Base-by-base conservation (phyloP, 108 stramenopile species). In the Asterionellopsis glacialis region DNA sequence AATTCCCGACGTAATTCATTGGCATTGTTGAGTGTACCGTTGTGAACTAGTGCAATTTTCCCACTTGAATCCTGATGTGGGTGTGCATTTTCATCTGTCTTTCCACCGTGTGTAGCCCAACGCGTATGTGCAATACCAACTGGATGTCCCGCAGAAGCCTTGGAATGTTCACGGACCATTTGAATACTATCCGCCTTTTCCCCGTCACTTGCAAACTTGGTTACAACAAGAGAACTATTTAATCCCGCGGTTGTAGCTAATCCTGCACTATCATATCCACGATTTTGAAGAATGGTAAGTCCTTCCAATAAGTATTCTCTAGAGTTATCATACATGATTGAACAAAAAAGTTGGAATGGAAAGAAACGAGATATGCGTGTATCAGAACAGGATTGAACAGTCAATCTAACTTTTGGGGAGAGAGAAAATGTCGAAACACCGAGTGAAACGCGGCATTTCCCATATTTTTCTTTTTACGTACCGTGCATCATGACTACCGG, bases 41-140 rank as follows among this genome's bases (percentile, higher is more conserved):
- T 99, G 79, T 99, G 99, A 18, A 97, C 97, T n/a, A 99, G 72
- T 14, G 96, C 96, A 64, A 99, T 86, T 68, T 95, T 90, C 59
- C 95, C 94, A 14, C 91, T 74, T 21, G 75, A 77, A 78, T 97
- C 97, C n/a, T 65, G 73, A 75, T 98, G 99, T 16, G 99, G 98
- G 76, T 99, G 99, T 9, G 98, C 97, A 73, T 99, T 99, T 57
- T 82, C 82, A 62, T 98, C 98, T 9, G 96, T 99, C 63, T 98
- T 98, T 25, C 96, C 97, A 62, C 99, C 99, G 67, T 96, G 95
- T 1, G 99, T 99, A 11, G 99, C 97, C 99, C 99, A 99, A 22
- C 99, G 96, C 9, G 99, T 98, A 77, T 98, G 98, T 9, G 96
- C 99, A 63, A 99, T 98, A 48, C 97, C 97, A 24, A 96, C 75